A percentile compares a stretch with the other conserved stretches of the same genome.
Evolutionary conservation across 2,329 filamentous ascomycete species (phyloP).

Genomic region (Fusarium citri): DNA sequence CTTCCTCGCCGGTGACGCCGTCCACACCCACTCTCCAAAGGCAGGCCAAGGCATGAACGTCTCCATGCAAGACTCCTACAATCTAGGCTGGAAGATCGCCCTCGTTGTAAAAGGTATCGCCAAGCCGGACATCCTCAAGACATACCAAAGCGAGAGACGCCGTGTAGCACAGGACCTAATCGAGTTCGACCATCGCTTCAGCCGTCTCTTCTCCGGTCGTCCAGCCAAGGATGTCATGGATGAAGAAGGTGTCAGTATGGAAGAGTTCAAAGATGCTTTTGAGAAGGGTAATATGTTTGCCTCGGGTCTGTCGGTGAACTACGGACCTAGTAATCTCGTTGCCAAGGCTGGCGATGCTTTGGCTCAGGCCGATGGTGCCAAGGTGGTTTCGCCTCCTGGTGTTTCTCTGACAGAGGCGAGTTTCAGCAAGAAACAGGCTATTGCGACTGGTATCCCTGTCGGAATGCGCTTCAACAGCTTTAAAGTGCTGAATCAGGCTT

Average conservation of each 20-base stretch:
- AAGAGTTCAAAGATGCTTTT: background rate
- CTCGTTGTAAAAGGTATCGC: constrained; percentile 66
- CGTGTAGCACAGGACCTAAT: constrained; percentile 70
- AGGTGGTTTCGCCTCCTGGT: background rate
- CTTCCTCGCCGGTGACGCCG: constrained; percentile 77
- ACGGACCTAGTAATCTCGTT: background rate
- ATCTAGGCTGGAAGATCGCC: constrained; percentile 66
- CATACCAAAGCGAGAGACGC: constrained; percentile 72
- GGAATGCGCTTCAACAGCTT: constrained; percentile 71
- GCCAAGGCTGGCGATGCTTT: background rate
- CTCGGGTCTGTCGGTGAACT: background rate
- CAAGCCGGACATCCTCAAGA: constrained; percentile 61
- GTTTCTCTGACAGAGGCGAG: background rate
- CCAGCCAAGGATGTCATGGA: constrained; percentile 4
- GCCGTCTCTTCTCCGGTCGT: background rate
- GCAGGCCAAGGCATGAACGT: constrained; percentile 77
- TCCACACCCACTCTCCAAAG: constrained; percentile 78
- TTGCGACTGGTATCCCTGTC: constrained; percentile 25
- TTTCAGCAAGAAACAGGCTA: background rate
- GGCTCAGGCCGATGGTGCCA: background rate
- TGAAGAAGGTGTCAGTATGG: background rate
- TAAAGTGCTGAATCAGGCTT: constrained; percentile 69
- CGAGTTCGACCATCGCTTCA: constrained; percentile 59
- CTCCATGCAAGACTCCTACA: constrained; percentile 70
- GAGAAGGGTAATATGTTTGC: constrained; percentile 2